Evolutionary conservation across 1,284 basidiomycete species (phyloP), one percentile per base, ranked within the genome.

Genomic region (Phlebopus sp.): DNA sequence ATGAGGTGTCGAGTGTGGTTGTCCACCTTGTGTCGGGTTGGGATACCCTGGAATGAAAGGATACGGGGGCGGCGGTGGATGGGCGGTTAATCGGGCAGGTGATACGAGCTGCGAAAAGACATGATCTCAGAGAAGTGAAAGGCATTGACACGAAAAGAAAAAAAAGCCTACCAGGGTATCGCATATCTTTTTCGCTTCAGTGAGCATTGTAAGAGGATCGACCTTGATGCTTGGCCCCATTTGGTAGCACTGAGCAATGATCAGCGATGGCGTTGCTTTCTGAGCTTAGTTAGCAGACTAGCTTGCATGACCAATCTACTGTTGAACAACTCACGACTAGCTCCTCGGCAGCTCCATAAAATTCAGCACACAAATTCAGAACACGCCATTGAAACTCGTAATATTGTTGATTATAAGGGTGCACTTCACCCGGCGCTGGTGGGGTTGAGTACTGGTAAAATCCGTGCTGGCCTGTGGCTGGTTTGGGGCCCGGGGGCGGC

Each of bases 311-410:
- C 35, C 30, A 52, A 44, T 32, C 40, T 43, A 41, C 30, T 38
- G 41, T 50, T 49, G 46, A 47, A 44, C 29, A 50, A 78, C 86
- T 67, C 63, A 90, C 87, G 46, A 90, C 76, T 39, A 90, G 76
- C 63, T 90, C 87, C 62, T 89, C 87, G 14, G 88, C 87, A 6
- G 87, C 86, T 30, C 82, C 84, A 68, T 90, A 90, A 62, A 90
- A 90, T 60, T 90, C 87, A 2, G 83, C 81, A 64, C 87, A 90
- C 32, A 90, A 69, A 59, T 87, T 87, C 46, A 90, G 66, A 35
- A 89, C 81, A 43, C 86, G 78, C 86, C 87, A 90, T 62, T 90
- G 86, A 58, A 90, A 90, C 60, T 90, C 86, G 61, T 87, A 86
- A 64, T 87, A 89, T 58, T 83, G 80, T 55, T 87, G 82, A 59